Conservation (phyloP, 345 rosid genomes). For the Salix viminalis region DNA sequence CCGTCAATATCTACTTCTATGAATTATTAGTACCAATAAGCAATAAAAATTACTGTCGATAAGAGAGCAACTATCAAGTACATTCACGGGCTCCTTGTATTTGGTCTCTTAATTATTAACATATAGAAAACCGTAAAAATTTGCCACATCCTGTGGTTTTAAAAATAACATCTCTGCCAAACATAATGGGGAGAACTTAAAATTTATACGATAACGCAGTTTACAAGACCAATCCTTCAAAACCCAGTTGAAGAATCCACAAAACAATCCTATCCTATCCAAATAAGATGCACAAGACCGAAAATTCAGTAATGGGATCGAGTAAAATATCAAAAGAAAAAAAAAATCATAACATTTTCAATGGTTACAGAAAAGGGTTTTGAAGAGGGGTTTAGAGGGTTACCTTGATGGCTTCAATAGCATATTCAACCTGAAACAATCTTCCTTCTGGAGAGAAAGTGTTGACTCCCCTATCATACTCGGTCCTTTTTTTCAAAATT, state of each 20-base stretch:
- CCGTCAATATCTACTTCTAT: neutral
- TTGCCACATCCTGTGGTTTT: neutral
- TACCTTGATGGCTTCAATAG: conserved; percentile 98
- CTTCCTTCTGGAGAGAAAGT: conserved; percentile 98
- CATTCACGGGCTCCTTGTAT: neutral
- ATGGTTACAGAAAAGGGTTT: neutral
- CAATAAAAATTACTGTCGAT: neutral
- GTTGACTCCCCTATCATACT: conserved; percentile 99
- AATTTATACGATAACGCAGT: neutral
- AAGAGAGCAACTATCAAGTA: neutral
- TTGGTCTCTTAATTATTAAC: neutral
- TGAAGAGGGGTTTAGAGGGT: neutral
- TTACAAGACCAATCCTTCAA: neutral
- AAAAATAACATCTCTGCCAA: neutral
- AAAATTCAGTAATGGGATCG: neutral
- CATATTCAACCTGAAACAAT: conserved; percentile 94
- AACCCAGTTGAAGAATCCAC: neutral
- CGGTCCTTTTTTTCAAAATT: conserved; percentile 53
- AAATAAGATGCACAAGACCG: neutral
- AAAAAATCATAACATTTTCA: neutral
- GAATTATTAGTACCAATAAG: neutral
- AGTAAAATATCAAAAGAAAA: neutral
- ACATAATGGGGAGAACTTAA: neutral
- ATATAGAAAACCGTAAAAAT: neutral
- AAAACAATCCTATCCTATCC: neutral